Evolutionary conservation across 1,284 basidiomycete species (phyloP).

Genomic region (Melampsora abietis-canadensis): DNA sequence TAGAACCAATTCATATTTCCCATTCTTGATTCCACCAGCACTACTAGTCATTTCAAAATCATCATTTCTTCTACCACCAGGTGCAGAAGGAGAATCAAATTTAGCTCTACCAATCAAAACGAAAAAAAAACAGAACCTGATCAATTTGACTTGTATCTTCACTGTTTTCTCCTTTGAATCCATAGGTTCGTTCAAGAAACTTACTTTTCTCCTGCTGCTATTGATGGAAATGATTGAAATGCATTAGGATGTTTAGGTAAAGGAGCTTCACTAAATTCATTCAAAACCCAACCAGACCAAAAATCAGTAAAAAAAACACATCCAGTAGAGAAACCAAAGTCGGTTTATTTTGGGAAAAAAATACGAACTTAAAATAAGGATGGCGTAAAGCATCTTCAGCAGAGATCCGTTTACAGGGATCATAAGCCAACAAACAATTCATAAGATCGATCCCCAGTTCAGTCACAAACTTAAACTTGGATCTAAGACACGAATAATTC

Average conservation of each 20-base stretch:
- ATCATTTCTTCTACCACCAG: neutral
- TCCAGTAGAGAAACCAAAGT: constrained; percentile 11
- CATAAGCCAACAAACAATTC: constrained; percentile 77
- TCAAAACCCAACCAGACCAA: no score
- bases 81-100: constrained; percentile 42
- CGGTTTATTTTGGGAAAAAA: neutral
- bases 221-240: constrained; percentile 91
- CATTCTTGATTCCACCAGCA: neutral
- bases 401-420: constrained; percentile 76
- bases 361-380: constrained; percentile 78
- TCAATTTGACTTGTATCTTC: neutral
- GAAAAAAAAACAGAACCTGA: neutral
- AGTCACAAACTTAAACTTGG: constrained; percentile 71
- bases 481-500: constrained; percentile 57
- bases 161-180: neutral
- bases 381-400: constrained; percentile 86
- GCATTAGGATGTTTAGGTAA: constrained; percentile 94
- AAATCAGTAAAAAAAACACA: neutral
- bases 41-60: neutral
- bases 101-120: constrained; percentile 15
- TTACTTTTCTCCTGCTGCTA: constrained; percentile 92
- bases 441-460: constrained; percentile 81
- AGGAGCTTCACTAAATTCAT: constrained; percentile 73
- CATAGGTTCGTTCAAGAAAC: neutral
- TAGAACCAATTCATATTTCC: neutral